These are phyloP conservation scores for Tulasnella sp. DNA, from an alignment of 768 basidiomycete species.

Conservation along the genomic window DNA sequence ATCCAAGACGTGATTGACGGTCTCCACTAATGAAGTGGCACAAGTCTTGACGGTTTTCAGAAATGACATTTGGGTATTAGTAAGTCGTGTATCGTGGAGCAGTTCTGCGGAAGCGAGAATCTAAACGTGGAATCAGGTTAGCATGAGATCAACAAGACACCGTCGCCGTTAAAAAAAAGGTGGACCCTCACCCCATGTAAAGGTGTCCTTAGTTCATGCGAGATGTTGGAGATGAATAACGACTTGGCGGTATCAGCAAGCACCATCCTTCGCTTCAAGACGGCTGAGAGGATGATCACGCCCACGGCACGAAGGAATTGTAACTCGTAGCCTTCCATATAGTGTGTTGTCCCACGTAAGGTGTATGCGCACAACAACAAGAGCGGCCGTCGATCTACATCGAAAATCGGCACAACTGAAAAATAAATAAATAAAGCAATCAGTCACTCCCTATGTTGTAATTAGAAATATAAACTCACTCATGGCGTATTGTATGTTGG, in stretches of 20 bases:
- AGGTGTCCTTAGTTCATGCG: conserved; percentile 78
- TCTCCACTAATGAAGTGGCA: conserved; percentile 90
- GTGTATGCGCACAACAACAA: conserved; percentile 84
- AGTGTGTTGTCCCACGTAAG: conserved; percentile 67
- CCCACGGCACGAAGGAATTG: conserved; percentile 89
- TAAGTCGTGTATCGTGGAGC: conserved; percentile 73
- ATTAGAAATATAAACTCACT: conserved; percentile 33
- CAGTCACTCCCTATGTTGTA: not conserved
- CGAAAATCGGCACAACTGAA: conserved; percentile 81
- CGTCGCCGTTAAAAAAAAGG: no score
- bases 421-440: conserved; percentile 7
- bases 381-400: conserved; percentile 85
- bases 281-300: conserved; percentile 87
- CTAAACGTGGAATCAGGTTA: conserved; percentile 29
- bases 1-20: conserved; percentile 92
- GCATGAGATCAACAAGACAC: not conserved
- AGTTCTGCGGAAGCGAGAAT: conserved; percentile 88
- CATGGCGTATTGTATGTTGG: conserved; percentile 75
- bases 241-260: conserved; percentile 92
- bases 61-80: conserved; percentile 73
- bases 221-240: conserved; percentile 87
- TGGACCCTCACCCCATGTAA: conserved; percentile 67
- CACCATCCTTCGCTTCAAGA: conserved; percentile 85
- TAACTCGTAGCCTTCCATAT: conserved; percentile 78
- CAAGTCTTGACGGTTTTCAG: conserved; percentile 89